Base-by-base conservation (phyloP, 192 early-diverging fungal species). In the Coemansia sp. region DNA sequence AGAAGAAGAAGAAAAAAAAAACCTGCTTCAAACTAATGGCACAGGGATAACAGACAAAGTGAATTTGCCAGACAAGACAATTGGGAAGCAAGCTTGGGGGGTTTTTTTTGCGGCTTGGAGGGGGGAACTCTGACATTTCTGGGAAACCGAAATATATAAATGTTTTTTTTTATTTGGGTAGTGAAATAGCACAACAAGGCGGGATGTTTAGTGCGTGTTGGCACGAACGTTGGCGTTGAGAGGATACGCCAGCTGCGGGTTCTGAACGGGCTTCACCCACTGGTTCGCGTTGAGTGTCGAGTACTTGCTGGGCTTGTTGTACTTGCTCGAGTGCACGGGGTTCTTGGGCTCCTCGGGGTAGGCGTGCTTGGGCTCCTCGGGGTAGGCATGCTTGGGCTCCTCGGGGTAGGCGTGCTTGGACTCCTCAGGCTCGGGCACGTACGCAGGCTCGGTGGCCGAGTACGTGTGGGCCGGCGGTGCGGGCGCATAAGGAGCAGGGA, bases 291-390 rank as follows among this genome's bases (percentile, higher is more conserved):
- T 22, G 9, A 57, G 19, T 2, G 38, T 45, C 38, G 38, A 57
- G 52, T 54, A 54, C 16, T 32, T 35, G 52, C n/a, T 16, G 31
- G 28, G 32, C 18, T 54, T 54, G n/a, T n/a, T 11, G 19, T 30
- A 28, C 31, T 54, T 49, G 47, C 42, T 38, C 8, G 45, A 46
- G 22, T 46, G 45, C 45, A 8, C 52, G 10, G 52, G 52, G 4
- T 54, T 54, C 28, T 54, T 54, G 52, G 29, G 30, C 24, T 22
- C 30, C 0, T n/a, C 52, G 18, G 28, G 52, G 24, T 54, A 54
- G 6, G 52, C 52, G 6, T 25, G 52, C 32, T 33, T 28, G 8
- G 52, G 52, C 24, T 22, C 30, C 0, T n/a, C 52, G 18, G 28
- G 52, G 24, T 54, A 54, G 6, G 52, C 52, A 2, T 25, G 52